phyloP scores from a whole-genome alignment of 2,329 filamentous ascomycete species.

The Trichoderma guizhouense region DNA sequence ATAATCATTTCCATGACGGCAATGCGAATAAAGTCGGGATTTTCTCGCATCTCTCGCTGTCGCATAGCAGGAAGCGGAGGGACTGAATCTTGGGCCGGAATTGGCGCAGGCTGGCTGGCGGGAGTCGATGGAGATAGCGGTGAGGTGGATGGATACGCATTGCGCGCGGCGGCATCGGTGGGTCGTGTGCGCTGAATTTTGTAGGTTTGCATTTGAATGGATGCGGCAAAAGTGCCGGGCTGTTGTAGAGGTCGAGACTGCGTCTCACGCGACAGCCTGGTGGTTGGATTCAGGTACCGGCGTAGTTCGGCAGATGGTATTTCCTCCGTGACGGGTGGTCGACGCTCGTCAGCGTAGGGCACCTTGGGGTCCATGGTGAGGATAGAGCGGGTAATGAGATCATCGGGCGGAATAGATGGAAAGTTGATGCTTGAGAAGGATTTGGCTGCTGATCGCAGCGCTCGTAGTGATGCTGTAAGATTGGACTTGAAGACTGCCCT shows the following conservation, averaged over 20 bases:
- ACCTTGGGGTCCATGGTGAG: constrained; percentile 64
- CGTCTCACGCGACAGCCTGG: constrained; percentile 33
- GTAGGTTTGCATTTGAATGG: constrained; percentile 71
- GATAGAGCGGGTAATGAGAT: constrained; percentile 65
- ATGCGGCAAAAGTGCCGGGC: constrained; percentile 55
- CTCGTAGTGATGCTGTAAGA: constrained; percentile 62
- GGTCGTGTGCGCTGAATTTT: constrained; percentile 52
- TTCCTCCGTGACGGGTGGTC: constrained; percentile 59
- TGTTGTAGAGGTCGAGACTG: constrained; percentile 28
- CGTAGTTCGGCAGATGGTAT: constrained; percentile 64
- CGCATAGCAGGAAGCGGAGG: constrained; percentile 45
- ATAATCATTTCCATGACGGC: constrained; percentile 72
- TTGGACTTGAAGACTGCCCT: constrained; percentile 65
- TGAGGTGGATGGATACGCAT: constrained; percentile 32
- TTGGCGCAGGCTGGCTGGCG: constrained; percentile 29
- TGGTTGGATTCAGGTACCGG: constrained; percentile 65
- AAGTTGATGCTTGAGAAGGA: constrained; percentile 62
- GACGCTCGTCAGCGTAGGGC: constrained; percentile 64
- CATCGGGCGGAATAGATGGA: constrained; percentile 62
- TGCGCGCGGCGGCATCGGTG: constrained; percentile 31
- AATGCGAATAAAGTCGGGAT: constrained; percentile 67
- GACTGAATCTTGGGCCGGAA: neutral
- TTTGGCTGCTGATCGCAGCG: constrained; percentile 60
- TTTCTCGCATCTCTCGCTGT: constrained; percentile 66
- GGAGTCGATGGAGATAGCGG: constrained; percentile 32